phyloP scores from a whole-genome alignment of 1,284 basidiomycete genomes.

The Ustanciosporium gigantosporum region DNA sequence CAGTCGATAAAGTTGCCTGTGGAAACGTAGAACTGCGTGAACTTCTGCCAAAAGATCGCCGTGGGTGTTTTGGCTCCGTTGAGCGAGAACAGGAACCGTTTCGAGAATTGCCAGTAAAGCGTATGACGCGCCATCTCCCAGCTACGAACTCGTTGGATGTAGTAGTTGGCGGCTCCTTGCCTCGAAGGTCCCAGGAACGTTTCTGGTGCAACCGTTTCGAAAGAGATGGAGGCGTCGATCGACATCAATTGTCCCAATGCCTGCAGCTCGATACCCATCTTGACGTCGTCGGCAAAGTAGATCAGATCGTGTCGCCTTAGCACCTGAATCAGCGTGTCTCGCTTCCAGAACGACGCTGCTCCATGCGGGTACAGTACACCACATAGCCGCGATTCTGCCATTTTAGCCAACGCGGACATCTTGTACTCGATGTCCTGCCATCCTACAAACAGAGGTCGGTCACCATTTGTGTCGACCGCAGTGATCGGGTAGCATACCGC shows the following conservation, averaged over 20 bases:
- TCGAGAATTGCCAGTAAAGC: slow-evolving; percentile 31
- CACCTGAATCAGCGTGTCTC: slow-evolving; percentile 20
- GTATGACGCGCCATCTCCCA: slow-evolving; percentile 37
- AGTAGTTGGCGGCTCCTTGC: slow-evolving; percentile 17
- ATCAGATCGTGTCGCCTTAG: slow-evolving; percentile 19
- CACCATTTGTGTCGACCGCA: slow-evolving; percentile 25
- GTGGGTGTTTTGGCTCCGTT: slow-evolving; percentile 11
- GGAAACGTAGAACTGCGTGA: slow-evolving; percentile 30
- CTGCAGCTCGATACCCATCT: slow-evolving; percentile 31
- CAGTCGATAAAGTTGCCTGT: slow-evolving; percentile 34
- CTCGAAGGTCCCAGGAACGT: slow-evolving; percentile 22
- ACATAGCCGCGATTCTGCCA: slow-evolving; percentile 20
- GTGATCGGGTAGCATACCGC: slow-evolving; percentile 34
- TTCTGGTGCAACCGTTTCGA: slow-evolving; percentile 24
- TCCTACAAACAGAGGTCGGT: slow-evolving; percentile 26
- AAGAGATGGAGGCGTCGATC: slow-evolving; percentile 16
- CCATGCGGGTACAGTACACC: slow-evolving; percentile 32
- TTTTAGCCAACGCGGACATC: slow-evolving; percentile 25
- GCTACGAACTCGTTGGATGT: slow-evolving; percentile 17
- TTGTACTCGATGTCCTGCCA: slow-evolving; percentile 42
- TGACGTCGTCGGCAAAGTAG: slow-evolving; percentile 33
- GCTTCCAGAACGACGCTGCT: slow-evolving; percentile 21
- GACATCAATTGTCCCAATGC: slow-evolving; percentile 16
- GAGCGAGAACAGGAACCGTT: slow-evolving; percentile 20
- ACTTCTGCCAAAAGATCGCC: slow-evolving; percentile 23